Base-by-base conservation (phyloP, 2,329 filamentous ascomycete genomes). In the Eutypa lata region DNA sequence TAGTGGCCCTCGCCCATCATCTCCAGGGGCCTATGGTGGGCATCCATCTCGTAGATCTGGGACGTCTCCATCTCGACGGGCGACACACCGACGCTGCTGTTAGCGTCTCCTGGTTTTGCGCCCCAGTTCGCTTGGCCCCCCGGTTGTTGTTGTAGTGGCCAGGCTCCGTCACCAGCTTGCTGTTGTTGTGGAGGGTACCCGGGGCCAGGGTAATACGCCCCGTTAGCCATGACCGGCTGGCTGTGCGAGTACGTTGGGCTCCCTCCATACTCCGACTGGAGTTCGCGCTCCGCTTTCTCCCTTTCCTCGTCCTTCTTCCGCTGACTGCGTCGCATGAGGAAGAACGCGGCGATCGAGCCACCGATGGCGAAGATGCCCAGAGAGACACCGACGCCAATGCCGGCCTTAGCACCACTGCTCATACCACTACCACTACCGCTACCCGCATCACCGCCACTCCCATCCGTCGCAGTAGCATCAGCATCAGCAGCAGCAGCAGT, bases 1-100 rank as follows among this genome's bases (percentile, higher is more conserved):
- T 63, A 65, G n/a, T 69, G 66, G 1, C 66, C 67, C 50, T 71
- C 68, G 1, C 66, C 70, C 55, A 69, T 61, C 53, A 74, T 59
- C 56, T 74, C 71, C 43, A 68, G 62, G 1, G 63, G 64, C 37
- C 61, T 62, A 6, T 54, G 45, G 56, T 69, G 65, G 1, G 61
- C 63, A 0, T 70, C 61, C 51, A 73, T 56, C 57, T 73, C 70
- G 49, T 68, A 68, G 16, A 66, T 51, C 49, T 50, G 46, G n/a
- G 60, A 58, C 5, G 47, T 54, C 3, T 57, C 53, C 51, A 70
- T 47, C 53, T 70, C 68, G 18, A 60, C 62, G 22, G 65, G 61
- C 26, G 57, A 26, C 1, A 26, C 1, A 5, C 26, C 26, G 26
- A 19, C 8, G 35, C 35, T 7, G 35, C 14, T 16, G 33, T 47